Evolutionary conservation across 1,139 yeast genomes (phyloP).

Genomic region (Geotrichum histeridarum): DNA sequence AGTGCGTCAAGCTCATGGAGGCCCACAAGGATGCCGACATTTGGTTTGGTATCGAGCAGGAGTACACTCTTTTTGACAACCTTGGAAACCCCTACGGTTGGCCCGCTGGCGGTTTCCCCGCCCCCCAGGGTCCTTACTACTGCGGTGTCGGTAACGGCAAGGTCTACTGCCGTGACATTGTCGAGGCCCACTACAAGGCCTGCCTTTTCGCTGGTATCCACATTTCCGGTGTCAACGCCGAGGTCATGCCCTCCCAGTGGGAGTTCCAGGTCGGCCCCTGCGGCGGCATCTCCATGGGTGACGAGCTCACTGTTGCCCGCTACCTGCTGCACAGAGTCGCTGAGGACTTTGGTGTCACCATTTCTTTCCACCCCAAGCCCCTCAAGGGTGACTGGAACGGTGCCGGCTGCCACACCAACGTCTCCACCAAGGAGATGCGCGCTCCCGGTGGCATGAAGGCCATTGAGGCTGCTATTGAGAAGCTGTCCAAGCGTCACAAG

Average conservation of each 20-base stretch:
- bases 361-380: slow-evolving; percentile 98
- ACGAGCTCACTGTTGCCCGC: slow-evolving; percentile 93
- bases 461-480: slow-evolving; percentile 88
- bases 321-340: slow-evolving; percentile 90
- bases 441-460: slow-evolving; percentile 90
- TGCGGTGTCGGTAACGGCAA: slow-evolving; percentile 99
- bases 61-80: slow-evolving; percentile 92
- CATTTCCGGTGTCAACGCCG: slow-evolving; percentile 96
- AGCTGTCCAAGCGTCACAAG: slow-evolving; percentile 90
- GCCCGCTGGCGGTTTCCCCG: slow-evolving; percentile 99
- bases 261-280: slow-evolving; percentile 99
- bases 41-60: slow-evolving; percentile 99
- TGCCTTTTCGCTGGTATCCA: slow-evolving; percentile 86
- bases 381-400: slow-evolving; percentile 99
- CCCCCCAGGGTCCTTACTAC: slow-evolving; percentile 99
- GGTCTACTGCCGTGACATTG: slow-evolving; percentile 95
- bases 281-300: slow-evolving; percentile 93
- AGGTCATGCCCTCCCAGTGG: slow-evolving; percentile 99
- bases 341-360: slow-evolving; percentile 97
- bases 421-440: slow-evolving; percentile 89
- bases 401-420: slow-evolving; percentile 99
- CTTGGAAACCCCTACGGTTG: slow-evolving; percentile 90
- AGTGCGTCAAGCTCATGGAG: slow-evolving; percentile 90
- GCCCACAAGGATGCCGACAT: slow-evolving; percentile 81
- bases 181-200: slow-evolving; percentile 98